Evolutionary conservation across 2,329 filamentous ascomycete species (phyloP).

Genomic region (Aspergillus sclerotialis): DNA sequence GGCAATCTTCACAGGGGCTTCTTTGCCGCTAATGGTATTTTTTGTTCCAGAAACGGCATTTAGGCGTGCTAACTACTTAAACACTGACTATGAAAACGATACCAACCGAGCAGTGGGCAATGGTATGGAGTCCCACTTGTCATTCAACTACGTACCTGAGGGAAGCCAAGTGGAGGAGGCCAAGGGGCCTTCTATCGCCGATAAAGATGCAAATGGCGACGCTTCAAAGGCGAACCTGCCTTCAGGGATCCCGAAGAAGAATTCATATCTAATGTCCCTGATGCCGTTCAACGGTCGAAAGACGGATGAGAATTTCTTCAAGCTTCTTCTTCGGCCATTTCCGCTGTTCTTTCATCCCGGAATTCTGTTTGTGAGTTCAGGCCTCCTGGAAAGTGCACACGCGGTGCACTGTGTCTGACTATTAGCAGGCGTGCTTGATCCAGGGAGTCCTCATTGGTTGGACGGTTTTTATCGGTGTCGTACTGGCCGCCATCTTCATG

Average conservation of each 20-base stretch:
- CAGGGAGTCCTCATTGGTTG: slow-evolving; percentile 90
- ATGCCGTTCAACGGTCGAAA: slow-evolving; percentile 74
- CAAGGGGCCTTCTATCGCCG: slow-evolving; percentile 2
- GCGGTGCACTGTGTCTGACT: slow-evolving; percentile 5
- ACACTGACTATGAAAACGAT: slow-evolving; percentile 57
- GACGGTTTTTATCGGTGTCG: slow-evolving; percentile 86
- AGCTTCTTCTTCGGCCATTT: slow-evolving; percentile 63
- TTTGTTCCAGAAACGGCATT: slow-evolving; percentile 83
- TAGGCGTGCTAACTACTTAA: slow-evolving; percentile 57
- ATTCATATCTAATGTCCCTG: slow-evolving; percentile 54
- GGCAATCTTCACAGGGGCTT: slow-evolving; percentile 69
- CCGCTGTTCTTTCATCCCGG: slow-evolving; percentile 78
- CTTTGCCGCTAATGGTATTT: slow-evolving; percentile 65
- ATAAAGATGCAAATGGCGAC: slow-evolving; percentile 1
- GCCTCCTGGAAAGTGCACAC: slow-evolving; percentile 15
- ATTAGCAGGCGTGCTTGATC: slow-evolving; percentile 55
- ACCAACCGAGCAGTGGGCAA: slow-evolving; percentile 8
- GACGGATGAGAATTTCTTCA: slow-evolving; percentile 65
- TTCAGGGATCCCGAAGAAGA: slow-evolving; percentile 38
- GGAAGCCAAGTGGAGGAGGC: slow-evolving; percentile 7
- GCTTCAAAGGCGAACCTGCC: slow-evolving; percentile 1
- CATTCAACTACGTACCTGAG: slow-evolving; percentile 5
- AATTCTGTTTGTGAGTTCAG: slow-evolving; percentile 63
- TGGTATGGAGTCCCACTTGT: slow-evolving; percentile 9
- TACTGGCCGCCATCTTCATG: slow-evolving; percentile 75